phyloP scores from a whole-genome alignment of 257 asterid genomes.

The Jaltomata sinuosa region DNA sequence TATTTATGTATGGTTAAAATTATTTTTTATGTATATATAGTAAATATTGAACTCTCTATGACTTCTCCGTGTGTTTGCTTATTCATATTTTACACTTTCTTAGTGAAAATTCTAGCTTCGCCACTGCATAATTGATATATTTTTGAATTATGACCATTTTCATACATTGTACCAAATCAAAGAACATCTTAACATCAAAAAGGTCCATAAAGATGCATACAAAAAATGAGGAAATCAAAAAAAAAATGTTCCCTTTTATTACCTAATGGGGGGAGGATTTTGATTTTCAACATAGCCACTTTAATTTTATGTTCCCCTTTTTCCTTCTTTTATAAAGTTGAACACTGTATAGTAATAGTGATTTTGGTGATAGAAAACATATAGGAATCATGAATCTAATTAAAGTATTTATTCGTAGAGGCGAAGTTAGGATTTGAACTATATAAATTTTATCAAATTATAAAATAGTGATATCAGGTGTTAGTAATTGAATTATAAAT shows the following conservation, averaged over 20 bases:
- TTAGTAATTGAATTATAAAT: too few species aligned
- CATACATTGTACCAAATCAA: background rate
- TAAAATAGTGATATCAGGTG: background rate
- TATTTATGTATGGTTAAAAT: too few species aligned
- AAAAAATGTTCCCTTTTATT: background rate
- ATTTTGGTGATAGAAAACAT: background rate
- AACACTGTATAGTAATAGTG: background rate
- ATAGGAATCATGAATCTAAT: background rate
- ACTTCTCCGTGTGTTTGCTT: too few species aligned
- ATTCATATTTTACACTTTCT: too few species aligned
- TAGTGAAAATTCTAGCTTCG: too few species aligned
- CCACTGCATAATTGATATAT: too few species aligned
- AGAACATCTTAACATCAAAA: background rate
- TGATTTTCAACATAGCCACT: background rate
- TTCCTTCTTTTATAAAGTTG: constrained; percentile 4
- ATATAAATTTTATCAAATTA: background rate
- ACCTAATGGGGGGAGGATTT: background rate
- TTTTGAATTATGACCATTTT: background rate
- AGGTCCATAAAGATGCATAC: background rate
- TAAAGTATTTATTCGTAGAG: background rate
- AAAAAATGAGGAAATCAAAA: background rate
- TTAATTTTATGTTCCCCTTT: constrained; percentile 1
- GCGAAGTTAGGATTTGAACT: background rate
- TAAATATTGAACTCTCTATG: too few species aligned
- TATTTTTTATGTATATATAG: too few species aligned